These are phyloP conservation scores for Camellia oleifera DNA, from an alignment of 179 eudicot species.

Conservation along the genomic window DNA sequence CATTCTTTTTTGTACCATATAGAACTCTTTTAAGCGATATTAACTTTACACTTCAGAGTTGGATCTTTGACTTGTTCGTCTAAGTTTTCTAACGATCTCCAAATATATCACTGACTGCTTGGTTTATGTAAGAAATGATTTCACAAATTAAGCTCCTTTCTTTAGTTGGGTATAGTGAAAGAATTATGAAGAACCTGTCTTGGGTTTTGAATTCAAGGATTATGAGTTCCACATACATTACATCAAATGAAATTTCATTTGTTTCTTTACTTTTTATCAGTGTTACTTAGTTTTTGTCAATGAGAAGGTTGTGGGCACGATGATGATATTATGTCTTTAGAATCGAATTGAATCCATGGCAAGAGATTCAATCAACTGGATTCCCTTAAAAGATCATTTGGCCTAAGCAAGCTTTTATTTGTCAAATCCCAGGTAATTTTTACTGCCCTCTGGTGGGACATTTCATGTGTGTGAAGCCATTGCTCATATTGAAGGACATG, in stretches of 20 bases:
- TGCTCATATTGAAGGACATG: too few species aligned
- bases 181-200: neutral
- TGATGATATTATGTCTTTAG: neutral
- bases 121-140: neutral
- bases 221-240: neutral
- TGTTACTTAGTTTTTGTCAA: neutral
- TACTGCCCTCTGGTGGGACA: too few species aligned
- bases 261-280: neutral
- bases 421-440: neutral
- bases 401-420: neutral
- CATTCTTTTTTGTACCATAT: conserved; percentile 11
- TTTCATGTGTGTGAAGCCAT: too few species aligned
- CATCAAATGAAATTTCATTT: neutral
- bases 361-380: neutral
- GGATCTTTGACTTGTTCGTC: neutral
- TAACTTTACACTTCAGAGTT: neutral
- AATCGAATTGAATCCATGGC: neutral
- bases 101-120: neutral
- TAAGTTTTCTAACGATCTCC: neutral
- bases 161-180: neutral
- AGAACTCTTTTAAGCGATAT: neutral
- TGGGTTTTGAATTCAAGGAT: neutral
- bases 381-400: neutral
- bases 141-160: neutral
- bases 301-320: neutral